Evolutionary conservation across 805 yeast species (phyloP).

Genomic region (Wickerhamiella azyma): DNA sequence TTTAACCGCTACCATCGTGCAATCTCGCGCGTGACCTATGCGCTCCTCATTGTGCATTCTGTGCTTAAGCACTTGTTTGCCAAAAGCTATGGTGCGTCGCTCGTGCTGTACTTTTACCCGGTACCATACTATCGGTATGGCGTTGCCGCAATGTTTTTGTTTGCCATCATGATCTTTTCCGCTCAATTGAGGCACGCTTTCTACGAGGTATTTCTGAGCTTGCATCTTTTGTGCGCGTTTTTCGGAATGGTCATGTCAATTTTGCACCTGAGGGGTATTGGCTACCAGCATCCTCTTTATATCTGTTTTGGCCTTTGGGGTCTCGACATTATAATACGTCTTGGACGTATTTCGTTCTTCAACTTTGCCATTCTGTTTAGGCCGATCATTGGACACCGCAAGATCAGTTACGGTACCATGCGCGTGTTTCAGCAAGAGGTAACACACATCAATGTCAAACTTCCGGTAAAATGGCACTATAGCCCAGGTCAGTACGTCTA

Average conservation of each 20-base stretch:
- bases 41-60: slow-evolving; percentile 35
- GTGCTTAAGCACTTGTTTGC: slow-evolving; percentile 36
- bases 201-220: slow-evolving; percentile 42
- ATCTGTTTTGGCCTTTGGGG: slow-evolving; percentile 52
- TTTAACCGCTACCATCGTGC: slow-evolving; percentile 48
- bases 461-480: slow-evolving; percentile 41
- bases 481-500: slow-evolving; percentile 53
- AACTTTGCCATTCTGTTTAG: slow-evolving; percentile 22
- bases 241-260: slow-evolving; percentile 42
- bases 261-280: slow-evolving; percentile 38
- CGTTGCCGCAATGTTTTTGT: slow-evolving; percentile 24
- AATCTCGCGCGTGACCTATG: slow-evolving; percentile 33
- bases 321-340: slow-evolving; percentile 46
- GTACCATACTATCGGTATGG: slow-evolving; percentile 26
- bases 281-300: slow-evolving; percentile 42
- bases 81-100: slow-evolving; percentile 24
- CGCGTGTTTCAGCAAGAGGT: slow-evolving; percentile 33
- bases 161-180: slow-evolving; percentile 32
- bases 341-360: slow-evolving; percentile 33
- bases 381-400: slow-evolving; percentile 28
- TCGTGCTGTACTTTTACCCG: slow-evolving; percentile 24
- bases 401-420: slow-evolving; percentile 28
- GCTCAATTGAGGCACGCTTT: slow-evolving; percentile 36
- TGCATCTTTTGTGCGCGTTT: slow-evolving; percentile 42
- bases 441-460: slow-evolving; percentile 36